Conservation (phyloP, 1,139 yeast species). For the Magnusiomyces suaveolens region DNA sequence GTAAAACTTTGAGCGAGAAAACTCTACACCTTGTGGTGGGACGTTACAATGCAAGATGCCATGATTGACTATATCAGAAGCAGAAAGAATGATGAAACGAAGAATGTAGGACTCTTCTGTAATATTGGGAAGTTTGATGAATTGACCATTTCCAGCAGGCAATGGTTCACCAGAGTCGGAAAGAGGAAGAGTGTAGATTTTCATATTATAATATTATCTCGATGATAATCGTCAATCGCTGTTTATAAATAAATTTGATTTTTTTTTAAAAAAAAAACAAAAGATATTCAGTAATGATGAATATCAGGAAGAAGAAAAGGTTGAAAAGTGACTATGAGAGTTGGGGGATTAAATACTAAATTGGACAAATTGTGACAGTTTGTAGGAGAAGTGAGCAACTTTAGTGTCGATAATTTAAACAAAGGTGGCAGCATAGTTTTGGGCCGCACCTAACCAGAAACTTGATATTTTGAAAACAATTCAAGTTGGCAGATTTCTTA, state of each 20-base stretch:
- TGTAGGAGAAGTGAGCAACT: background rate
- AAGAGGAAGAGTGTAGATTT: slow-evolving; percentile 23
- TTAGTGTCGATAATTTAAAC: background rate
- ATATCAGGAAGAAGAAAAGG: too few species aligned
- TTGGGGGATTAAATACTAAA: too few species aligned
- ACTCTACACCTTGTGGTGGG: slow-evolving; percentile 43
- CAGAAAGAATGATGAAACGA: slow-evolving; percentile 61
- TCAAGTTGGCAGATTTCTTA: too few species aligned
- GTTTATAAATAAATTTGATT: too few species aligned
- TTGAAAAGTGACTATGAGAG: too few species aligned
- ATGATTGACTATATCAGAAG: slow-evolving; percentile 58
- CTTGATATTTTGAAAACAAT: too few species aligned
- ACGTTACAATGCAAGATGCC: slow-evolving; percentile 69
- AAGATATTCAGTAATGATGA: too few species aligned
- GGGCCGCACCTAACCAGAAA: too few species aligned
- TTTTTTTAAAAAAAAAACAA: too few species aligned
- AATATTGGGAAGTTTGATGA: slow-evolving; percentile 47
- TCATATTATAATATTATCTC: slow-evolving; percentile 9
- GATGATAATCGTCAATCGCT: too few species aligned
- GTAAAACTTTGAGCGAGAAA: slow-evolving; percentile 48
- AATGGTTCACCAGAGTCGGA: slow-evolving; percentile 28
- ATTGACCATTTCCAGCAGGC: slow-evolving; percentile 40
- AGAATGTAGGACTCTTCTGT: slow-evolving; percentile 40
- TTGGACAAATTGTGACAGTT: too few species aligned
- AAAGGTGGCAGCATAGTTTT: too few species aligned